A percentile compares a stretch with the other conserved stretches of the same genome.
These are phyloP conservation scores for Posidonia oceanica DNA, from an alignment of 116 monocot species.

Conservation along the genomic window DNA sequence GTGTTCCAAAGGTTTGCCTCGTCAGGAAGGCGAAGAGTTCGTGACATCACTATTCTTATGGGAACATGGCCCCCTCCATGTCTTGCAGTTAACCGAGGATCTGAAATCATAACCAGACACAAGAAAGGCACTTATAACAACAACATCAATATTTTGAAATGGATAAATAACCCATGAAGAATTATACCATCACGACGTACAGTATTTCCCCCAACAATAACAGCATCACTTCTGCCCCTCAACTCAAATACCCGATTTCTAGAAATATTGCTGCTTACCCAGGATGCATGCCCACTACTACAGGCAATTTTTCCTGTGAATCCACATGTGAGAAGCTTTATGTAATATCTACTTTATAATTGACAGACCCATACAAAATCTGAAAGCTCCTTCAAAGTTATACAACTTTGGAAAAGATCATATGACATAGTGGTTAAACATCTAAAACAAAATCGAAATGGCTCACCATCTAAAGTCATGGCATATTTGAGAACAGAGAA, in stretches of 20 bases:
- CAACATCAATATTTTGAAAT: conserved; percentile 4
- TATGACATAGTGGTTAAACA: neutral
- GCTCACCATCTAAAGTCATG: conserved; percentile 98
- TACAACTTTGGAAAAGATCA: neutral
- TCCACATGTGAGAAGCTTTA: neutral
- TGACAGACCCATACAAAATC: neutral
- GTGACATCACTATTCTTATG: conserved; percentile 81
- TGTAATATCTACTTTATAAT: neutral
- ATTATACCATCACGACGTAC: conserved; percentile 82
- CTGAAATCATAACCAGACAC: conserved; percentile 22
- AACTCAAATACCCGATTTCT: conserved; percentile 79
- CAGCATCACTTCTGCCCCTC: conserved; percentile 91
- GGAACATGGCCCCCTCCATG: conserved; percentile 81
- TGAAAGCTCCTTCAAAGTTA: neutral
- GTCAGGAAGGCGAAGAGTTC: conserved; percentile 77
- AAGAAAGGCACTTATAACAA: neutral
- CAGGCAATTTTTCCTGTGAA: conserved; percentile 94
- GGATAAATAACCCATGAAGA: neutral
- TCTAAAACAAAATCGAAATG: neutral
- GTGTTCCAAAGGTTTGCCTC: conserved; percentile 89
- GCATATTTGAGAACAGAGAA: conserved; percentile 98
- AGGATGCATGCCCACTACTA: conserved; percentile 98
- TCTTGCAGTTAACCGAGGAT: conserved; percentile 89
- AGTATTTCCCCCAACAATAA: conserved; percentile 96
- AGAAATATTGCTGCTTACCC: conserved; percentile 87